Evolutionary conservation across 106 monocot species (phyloP).

Genomic region (Acorus gramineus): DNA sequence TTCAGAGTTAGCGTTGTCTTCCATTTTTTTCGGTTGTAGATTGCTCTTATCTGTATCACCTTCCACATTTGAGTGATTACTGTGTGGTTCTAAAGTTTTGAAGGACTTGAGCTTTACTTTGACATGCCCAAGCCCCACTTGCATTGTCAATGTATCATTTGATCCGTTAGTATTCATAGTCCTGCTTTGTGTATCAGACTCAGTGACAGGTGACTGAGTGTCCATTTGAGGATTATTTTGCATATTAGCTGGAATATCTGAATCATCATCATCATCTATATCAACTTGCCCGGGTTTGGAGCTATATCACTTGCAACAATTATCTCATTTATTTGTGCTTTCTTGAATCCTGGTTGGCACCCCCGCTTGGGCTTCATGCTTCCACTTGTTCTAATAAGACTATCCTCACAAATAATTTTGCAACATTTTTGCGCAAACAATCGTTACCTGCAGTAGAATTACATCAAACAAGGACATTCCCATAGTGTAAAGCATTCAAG

Average conservation of each 20-base stretch:
- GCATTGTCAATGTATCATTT: constrained; percentile 16
- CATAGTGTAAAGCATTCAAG: too few relatives aligned
- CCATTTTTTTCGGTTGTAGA: constrained; percentile 27
- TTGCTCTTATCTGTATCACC: constrained; percentile 38
- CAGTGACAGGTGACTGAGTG: constrained; percentile 19
- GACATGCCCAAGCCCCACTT: constrained; percentile 53
- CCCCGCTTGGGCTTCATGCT: constrained; percentile 82
- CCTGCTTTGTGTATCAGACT: constrained; percentile 16
- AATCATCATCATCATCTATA: constrained; percentile 37
- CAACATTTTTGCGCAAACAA: too few relatives aligned
- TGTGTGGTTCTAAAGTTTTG: constrained; percentile 23
- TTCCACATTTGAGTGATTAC: constrained; percentile 30
- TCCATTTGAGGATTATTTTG: constrained; percentile 20
- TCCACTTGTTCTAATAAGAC: constrained; percentile 3
- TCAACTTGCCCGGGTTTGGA: constrained; percentile 15
- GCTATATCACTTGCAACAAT: constrained; percentile 12
- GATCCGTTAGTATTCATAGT: constrained; percentile 16
- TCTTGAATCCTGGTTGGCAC: constrained; percentile 37
- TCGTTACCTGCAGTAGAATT: too few relatives aligned
- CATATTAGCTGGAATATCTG: too few relatives aligned
- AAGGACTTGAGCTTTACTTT: constrained; percentile 79
- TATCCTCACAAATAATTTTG: too few relatives aligned
- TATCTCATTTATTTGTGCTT: constrained; percentile 23
- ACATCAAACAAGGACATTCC: too few relatives aligned
- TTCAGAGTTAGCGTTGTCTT: constrained; percentile 33